Evolutionary conservation across 2,329 filamentous ascomycete genomes (phyloP).

Genomic region (Blumeria graminis): DNA sequence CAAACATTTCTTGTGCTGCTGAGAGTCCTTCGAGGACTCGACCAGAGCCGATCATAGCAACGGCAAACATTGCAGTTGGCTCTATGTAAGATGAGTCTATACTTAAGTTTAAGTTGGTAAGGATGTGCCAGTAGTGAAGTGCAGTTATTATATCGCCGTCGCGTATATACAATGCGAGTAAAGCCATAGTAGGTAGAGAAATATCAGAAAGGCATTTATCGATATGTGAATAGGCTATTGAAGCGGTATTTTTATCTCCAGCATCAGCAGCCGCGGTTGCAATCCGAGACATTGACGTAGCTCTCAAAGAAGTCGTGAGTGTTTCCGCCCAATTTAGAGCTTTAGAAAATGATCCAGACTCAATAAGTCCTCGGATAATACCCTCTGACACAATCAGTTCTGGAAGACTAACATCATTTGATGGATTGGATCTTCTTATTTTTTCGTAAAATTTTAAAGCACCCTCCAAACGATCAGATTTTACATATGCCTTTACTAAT

Average conservation of each 20-base stretch:
- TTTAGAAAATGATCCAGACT: conserved; percentile 43
- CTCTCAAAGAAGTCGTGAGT: conserved; percentile 32
- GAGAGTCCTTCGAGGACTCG: conserved; percentile 59
- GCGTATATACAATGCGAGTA: conserved; percentile 71
- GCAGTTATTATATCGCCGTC: conserved; percentile 56
- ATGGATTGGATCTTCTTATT: conserved; percentile 39
- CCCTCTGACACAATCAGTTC: conserved; percentile 48
- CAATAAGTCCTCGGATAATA: conserved; percentile 55
- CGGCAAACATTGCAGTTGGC: conserved; percentile 71
- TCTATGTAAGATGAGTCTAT: conserved; percentile 49
- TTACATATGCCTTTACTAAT: conserved; percentile 73
- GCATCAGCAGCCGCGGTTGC: conserved; percentile 59
- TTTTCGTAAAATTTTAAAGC: conserved; percentile 69
- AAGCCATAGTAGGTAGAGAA: conserved; percentile 41
- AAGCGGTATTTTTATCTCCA: conserved; percentile 43
- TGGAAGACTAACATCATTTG: conserved; percentile 37
- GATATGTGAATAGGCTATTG: conserved; percentile 35
- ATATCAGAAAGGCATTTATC: conserved; percentile 24
- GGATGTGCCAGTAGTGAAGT: conserved; percentile 54
- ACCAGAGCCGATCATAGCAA: conserved; percentile 68
- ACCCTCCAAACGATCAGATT: conserved; percentile 55
- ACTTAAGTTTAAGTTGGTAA: conserved; percentile 36
- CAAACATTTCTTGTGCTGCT: conserved; percentile 68
- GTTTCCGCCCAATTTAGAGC: conserved; percentile 50
- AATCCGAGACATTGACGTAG: conserved; percentile 45